A percentile compares a stretch with the other conserved stretches of the same genome.
phyloP scores from a whole-genome alignment of 768 basidiomycete genomes.

The Mycena sanguinolenta region DNA sequence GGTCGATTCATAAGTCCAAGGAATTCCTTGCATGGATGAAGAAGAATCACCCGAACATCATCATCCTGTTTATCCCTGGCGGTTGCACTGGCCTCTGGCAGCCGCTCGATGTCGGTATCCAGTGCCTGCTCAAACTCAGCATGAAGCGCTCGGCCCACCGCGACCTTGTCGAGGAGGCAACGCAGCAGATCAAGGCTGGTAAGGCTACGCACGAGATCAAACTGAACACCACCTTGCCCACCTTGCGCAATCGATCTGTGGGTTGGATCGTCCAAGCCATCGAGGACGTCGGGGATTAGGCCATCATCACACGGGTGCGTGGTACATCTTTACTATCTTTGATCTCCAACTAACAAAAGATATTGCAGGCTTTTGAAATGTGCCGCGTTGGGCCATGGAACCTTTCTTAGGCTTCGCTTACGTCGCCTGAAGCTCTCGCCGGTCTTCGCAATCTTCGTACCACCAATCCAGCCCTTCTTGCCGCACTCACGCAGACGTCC shows the following conservation, averaged over 20 bases:
- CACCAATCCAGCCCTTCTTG: slow-evolving; percentile 4
- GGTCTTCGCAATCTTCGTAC: slow-evolving; percentile 11
- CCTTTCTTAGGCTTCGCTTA: slow-evolving; percentile 13
- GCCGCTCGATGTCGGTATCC: not conserved
- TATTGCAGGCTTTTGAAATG: slow-evolving; percentile 27
- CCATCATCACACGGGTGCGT: no score
- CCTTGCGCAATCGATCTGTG: not conserved
- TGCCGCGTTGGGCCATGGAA: slow-evolving; percentile 10
- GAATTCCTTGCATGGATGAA: not conserved
- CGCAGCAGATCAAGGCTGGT: not conserved
- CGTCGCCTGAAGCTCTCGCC: slow-evolving; percentile 2
- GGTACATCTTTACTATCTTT: not conserved
- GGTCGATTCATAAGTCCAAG: not conserved
- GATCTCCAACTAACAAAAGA: no score
- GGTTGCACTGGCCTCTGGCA: not conserved
- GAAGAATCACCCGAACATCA: not conserved
- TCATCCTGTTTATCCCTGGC: not conserved
- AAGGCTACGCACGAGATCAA: not conserved
- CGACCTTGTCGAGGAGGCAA: not conserved
- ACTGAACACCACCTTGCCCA: not conserved
- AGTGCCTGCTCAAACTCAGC: not conserved
- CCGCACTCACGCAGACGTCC: not conserved
- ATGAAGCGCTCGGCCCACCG: not conserved
- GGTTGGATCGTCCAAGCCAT: not conserved
- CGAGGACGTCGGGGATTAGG: not conserved